These are phyloP conservation scores for Flagelloscypha sp. DNA, from an alignment of 768 basidiomycete species.

Conservation along the genomic window DNA sequence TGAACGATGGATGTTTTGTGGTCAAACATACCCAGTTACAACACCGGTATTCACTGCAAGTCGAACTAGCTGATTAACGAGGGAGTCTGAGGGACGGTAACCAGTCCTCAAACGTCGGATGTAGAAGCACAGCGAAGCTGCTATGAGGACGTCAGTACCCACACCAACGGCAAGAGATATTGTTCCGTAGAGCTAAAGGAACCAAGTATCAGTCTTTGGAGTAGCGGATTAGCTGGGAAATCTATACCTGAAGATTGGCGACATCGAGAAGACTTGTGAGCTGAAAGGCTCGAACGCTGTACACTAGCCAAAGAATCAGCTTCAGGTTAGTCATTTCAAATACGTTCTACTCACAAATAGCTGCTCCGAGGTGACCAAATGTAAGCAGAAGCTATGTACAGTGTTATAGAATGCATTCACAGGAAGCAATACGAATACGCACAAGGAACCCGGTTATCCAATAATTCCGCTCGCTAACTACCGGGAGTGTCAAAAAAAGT, in stretches of 20 bases:
- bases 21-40: constrained; percentile 41
- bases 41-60: constrained; percentile 64
- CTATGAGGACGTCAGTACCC: constrained; percentile 50
- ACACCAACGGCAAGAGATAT: constrained; percentile 46
- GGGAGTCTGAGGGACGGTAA: constrained; percentile 47
- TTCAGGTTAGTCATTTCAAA: constrained; percentile 4
- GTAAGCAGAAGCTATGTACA: constrained; percentile 35
- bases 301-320: neutral
- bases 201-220: neutral
- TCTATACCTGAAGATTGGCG: constrained; percentile 35
- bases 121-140: constrained; percentile 50
- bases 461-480: constrained; percentile 53
- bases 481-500: neutral
- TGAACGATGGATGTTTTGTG: neutral
- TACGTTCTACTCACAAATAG: too few relatives aligned
- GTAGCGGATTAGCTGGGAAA: neutral
- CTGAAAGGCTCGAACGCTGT: too few relatives aligned
- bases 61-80: constrained; percentile 46
- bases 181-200: constrained; percentile 38
- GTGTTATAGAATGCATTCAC: neutral
- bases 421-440: too few relatives aligned
- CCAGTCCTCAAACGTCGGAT: constrained; percentile 49
- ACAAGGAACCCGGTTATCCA: constrained; percentile 48
- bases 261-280: constrained; percentile 36
- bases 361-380: constrained; percentile 41